A percentile compares a stretch with the other conserved stretches of the same genome.
These are phyloP conservation scores for Lupinus albus DNA, from an alignment of 306 rosid species.

Conservation along the genomic window DNA sequence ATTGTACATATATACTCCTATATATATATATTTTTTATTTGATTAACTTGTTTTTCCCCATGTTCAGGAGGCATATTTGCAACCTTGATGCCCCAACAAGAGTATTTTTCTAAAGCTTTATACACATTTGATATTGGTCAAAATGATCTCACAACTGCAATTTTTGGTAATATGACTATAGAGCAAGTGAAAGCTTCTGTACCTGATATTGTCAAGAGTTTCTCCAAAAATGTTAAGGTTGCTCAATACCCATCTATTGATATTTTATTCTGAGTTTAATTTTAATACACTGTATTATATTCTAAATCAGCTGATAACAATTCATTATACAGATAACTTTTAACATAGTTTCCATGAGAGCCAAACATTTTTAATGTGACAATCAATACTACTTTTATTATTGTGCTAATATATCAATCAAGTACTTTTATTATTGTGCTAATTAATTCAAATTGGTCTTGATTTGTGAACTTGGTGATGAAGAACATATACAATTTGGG, in stretches of 20 bases:
- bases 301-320: too few relatives aligned
- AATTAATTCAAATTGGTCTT: background rate
- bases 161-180: conserved; percentile 5
- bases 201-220: conserved; percentile 36
- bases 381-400: too few relatives aligned
- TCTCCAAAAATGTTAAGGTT: conserved; percentile 44
- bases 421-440: too few relatives aligned
- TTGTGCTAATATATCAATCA: too few relatives aligned
- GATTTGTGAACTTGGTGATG: conserved; percentile 1
- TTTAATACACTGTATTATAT: too few relatives aligned
- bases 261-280: background rate
- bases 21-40: too few relatives aligned
- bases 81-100: conserved; percentile 10
- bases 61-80: conserved; percentile 12
- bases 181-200: conserved; percentile 46
- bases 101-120: conserved; percentile 31
- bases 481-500: conserved; percentile 29
- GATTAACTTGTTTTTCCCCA: background rate
- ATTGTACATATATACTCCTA: too few relatives aligned
- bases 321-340: too few relatives aligned
- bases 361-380: too few relatives aligned
- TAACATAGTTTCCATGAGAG: too few relatives aligned
- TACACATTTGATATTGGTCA: conserved; percentile 47
- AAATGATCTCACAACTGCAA: conserved; percentile 36
- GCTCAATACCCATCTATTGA: background rate